Percentiles rank a stretch among this genome's conserved stretches.
These are phyloP conservation scores for Colletotrichum orchidophilum DNA, from an alignment of 2,329 filamentous ascomycete species.

Conservation along the genomic window DNA sequence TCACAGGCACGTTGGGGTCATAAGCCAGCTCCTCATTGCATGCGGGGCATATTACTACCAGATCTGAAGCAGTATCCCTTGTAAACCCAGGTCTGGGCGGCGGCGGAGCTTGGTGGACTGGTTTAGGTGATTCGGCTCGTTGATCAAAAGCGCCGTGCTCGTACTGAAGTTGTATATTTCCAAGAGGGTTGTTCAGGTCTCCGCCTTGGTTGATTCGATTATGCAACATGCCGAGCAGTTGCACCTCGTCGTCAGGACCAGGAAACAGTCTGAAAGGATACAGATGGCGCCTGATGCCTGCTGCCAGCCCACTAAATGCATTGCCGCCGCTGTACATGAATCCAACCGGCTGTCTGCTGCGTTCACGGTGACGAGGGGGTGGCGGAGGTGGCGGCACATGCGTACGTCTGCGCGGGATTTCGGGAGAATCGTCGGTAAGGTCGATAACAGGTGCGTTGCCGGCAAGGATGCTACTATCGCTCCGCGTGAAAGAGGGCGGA, in stretches of 20 bases:
- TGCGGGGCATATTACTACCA: constrained; percentile 83
- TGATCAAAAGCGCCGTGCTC: constrained; percentile 42
- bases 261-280: constrained; percentile 27
- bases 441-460: constrained; percentile 56
- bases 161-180: constrained; percentile 34
- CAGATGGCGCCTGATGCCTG: constrained; percentile 9
- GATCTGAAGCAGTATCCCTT: constrained; percentile 75
- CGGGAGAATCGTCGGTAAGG: constrained; percentile 58
- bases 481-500: constrained; percentile 54
- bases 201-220: constrained; percentile 19
- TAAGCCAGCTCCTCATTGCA: constrained; percentile 86
- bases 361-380: constrained; percentile 35
- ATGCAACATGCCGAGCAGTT: constrained; percentile 25
- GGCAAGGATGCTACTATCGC: constrained; percentile 54
- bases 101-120: constrained; percentile 69
- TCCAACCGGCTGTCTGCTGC: background rate
- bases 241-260: constrained; percentile 24
- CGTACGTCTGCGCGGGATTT: constrained; percentile 33
- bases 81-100: constrained; percentile 81
- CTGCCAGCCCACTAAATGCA: constrained; percentile 28
- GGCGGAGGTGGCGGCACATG: constrained; percentile 6
- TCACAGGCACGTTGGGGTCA: constrained; percentile 60
- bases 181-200: constrained; percentile 32
- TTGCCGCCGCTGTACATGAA: constrained; percentile 6
- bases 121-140: constrained; percentile 50